These are phyloP conservation scores for Amanita phalloides DNA, from an alignment of 768 basidiomycete species.

Conservation along the genomic window DNA sequence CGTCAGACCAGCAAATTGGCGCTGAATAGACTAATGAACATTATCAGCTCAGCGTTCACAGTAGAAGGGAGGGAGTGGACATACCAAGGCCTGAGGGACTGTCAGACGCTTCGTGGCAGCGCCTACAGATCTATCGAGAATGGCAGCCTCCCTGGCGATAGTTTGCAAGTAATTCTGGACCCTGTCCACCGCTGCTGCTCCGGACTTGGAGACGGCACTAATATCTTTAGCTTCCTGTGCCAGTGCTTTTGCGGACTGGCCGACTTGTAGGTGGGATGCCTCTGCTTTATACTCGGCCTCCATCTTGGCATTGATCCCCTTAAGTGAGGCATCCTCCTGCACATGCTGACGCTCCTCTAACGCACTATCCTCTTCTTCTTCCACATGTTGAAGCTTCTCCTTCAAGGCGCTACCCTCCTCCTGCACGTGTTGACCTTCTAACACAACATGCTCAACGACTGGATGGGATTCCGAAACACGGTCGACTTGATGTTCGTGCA, in stretches of 20 bases:
- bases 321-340: too few species aligned
- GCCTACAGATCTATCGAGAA: not conserved
- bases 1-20: not conserved
- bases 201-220: not conserved
- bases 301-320: not conserved
- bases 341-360: not conserved
- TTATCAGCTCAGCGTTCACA: not conserved
- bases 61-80: not conserved
- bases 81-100: not conserved
- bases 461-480: too few species aligned
- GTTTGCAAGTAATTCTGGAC: not conserved
- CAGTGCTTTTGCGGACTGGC: not conserved
- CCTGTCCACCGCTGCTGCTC: not conserved
- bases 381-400: too few species aligned
- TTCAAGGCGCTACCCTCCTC: too few species aligned
- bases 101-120: not conserved
- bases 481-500: not conserved
- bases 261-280: not conserved
- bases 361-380: too few species aligned
- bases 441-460: too few species aligned
- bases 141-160: not conserved
- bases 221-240: not conserved
- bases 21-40: not conserved
- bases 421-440: too few species aligned
- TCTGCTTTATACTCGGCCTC: too few species aligned